Percentiles rank a stretch among this genome's conserved stretches.
Conservation (phyloP, 257 asterid genomes). For the Cordia subcordata region DNA sequence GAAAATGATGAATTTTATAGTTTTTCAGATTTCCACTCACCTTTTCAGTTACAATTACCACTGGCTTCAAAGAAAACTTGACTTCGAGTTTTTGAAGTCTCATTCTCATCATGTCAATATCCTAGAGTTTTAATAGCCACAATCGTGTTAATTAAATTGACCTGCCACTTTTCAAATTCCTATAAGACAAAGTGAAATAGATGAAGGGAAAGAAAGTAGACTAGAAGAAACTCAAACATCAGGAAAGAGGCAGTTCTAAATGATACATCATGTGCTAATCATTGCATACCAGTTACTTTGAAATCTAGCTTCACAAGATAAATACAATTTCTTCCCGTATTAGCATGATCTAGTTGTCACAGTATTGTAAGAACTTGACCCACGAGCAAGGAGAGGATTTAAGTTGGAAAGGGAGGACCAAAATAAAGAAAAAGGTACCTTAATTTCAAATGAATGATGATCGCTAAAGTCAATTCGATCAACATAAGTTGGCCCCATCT, state of each 20-base stretch:
- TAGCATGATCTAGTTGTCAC: background rate
- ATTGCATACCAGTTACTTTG: too few species aligned
- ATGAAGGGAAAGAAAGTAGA: background rate
- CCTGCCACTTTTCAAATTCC: background rate
- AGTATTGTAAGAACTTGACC: background rate
- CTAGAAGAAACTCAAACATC: background rate
- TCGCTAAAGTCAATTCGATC: conserved; percentile 84
- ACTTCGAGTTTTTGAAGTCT: conserved; percentile 61
- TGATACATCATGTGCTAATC: background rate
- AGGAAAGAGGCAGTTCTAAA: too few species aligned
- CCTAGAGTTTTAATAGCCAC: conserved; percentile 39
- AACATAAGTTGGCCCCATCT: conserved; percentile 76
- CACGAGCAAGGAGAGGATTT: background rate
- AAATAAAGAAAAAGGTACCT: conserved; percentile 35
- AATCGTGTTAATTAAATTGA: background rate
- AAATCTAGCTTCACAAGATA: too few species aligned
- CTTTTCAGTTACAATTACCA: conserved; percentile 82
- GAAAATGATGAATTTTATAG: background rate
- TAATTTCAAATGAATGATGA: conserved; percentile 58
- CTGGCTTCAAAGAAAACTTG: conserved; percentile 44
- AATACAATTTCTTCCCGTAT: background rate
- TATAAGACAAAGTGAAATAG: background rate
- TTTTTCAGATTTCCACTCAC: conserved; percentile 26
- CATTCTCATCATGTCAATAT: conserved; percentile 41
- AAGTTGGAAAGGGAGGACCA: conserved; percentile 1